Conservation (phyloP, 441 rosid genomes). For the Flueggea neowawraea region DNA sequence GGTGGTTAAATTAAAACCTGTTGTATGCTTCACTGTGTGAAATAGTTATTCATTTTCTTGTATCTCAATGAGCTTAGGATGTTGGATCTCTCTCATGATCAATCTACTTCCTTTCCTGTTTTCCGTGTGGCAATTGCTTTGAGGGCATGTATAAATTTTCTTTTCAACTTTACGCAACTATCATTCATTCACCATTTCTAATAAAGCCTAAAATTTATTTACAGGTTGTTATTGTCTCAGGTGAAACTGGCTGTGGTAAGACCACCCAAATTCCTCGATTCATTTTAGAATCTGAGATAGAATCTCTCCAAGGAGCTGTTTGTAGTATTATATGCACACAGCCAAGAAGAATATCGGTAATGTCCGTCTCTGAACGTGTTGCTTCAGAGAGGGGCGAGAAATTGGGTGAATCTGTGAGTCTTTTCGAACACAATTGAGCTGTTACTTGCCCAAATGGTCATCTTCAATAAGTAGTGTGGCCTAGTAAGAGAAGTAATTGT, state of each 20-base stretch:
- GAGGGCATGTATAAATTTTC: neutral
- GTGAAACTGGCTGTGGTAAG: conserved; percentile 99
- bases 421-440: conserved; percentile 8
- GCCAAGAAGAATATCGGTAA: conserved; percentile 89
- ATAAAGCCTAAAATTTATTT: conserved; percentile 13
- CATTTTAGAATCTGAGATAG: conserved; percentile 77
- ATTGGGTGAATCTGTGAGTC: conserved; percentile 92
- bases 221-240: conserved; percentile 86
- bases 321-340: conserved; percentile 91
- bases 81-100: too few relatives aligned
- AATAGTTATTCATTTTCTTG: too few relatives aligned
- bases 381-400: conserved; percentile 94
- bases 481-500: conserved; percentile 10
- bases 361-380: conserved; percentile 92
- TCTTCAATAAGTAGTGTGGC: conserved; percentile 3
- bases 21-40: too few relatives aligned
- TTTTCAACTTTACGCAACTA: conserved; percentile 1
- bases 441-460: conserved; percentile 14
- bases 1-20: too few relatives aligned
- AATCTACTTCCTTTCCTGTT: too few relatives aligned
- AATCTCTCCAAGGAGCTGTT: conserved; percentile 62
- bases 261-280: conserved; percentile 95
- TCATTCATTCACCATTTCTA: neutral
- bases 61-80: too few relatives aligned
- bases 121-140: too few relatives aligned